Evolutionary conservation across 768 basidiomycete species (phyloP), one percentile per base, ranked within the genome.

Genomic region (Trametes elegans): DNA sequence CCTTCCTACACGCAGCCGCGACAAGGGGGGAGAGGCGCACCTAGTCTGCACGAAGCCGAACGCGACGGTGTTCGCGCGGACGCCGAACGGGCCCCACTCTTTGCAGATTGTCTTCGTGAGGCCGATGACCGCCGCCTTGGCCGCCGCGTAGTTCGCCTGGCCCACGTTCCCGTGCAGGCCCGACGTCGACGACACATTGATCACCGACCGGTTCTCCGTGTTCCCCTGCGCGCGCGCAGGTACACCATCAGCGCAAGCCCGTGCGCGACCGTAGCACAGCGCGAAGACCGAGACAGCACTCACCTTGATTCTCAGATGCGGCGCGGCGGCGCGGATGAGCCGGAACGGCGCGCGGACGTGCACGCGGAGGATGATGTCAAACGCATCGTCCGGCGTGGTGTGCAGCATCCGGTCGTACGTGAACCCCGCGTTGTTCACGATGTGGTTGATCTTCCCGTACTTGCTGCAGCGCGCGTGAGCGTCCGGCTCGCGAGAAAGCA

Each of bases 321-420:
- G 91, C 13, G 91, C 90, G 4, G 90, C 90, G 54, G 88, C 86
- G 47, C 90, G 82, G 56, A 93, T 76, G 62, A 93, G 83, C 35
- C 90, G 77, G 82, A 93, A 93, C 0, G 91, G 92, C 3, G 91
- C 89, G 46, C 87, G 83, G 63, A 90, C 86, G 69, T 93, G 92
- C 47, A 93, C 84, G 66, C 87, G 88, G 70, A 87, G 75, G 64
- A 93, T 93, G 61, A 93, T 77, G 58, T 90, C 86, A 67, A 81
- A 93, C 1, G 83, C 79, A 39, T 91, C 88, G 71, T 93, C 91
- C 3, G 87, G 84, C 56, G 85, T 90, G 5, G 88, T 90, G 72
- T 91, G 90, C 34, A 92, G 74, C 91, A 93, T 93, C 70, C 85
- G 87, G 78, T 91, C 88, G 62, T 79, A 89, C 7, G 88, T 89